phyloP scores from a whole-genome alignment of 371 early-diverging fungal genomes.

The Mortierella sp. region DNA sequence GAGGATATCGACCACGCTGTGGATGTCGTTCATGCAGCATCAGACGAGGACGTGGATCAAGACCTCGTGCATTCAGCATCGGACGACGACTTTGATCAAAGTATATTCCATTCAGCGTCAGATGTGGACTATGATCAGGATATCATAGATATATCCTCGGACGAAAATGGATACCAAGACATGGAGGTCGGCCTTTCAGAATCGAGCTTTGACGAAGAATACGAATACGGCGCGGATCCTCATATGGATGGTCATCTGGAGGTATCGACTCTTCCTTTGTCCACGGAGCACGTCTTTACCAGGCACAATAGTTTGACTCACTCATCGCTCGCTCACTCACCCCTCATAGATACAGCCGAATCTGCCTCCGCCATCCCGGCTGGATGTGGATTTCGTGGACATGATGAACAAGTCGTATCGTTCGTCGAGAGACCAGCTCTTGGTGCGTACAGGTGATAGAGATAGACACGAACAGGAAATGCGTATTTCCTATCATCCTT shows the following conservation, averaged over 20 bases:
- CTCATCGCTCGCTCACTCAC: too few relatives aligned
- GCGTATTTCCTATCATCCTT: not conserved
- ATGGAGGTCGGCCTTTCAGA: not conserved
- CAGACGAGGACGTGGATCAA: too few relatives aligned
- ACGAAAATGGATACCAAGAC: not conserved
- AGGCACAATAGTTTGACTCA: too few relatives aligned
- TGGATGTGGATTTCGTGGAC: constrained; percentile 14
- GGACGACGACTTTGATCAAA: too few relatives aligned
- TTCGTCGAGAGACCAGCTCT: not conserved
- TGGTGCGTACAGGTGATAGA: constrained; percentile 26
- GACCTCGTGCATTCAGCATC: too few relatives aligned
- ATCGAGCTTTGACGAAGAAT: constrained; percentile 15
- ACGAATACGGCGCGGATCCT: constrained; percentile 26
- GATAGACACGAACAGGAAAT: too few relatives aligned
- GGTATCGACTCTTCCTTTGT: constrained; percentile 17
- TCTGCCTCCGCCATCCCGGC: not conserved
- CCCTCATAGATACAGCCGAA: not conserved
- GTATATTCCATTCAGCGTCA: too few relatives aligned
- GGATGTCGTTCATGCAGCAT: too few relatives aligned
- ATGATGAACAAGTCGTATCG: constrained; percentile 36
- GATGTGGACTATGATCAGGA: too few relatives aligned
- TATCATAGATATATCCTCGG: constrained; percentile 11
- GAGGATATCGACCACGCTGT: not conserved
- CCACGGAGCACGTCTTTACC: too few relatives aligned
- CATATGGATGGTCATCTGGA: constrained; percentile 24